Conservation (phyloP, 768 basidiomycete genomes). For the Xerocomellus amylosporus region DNA sequence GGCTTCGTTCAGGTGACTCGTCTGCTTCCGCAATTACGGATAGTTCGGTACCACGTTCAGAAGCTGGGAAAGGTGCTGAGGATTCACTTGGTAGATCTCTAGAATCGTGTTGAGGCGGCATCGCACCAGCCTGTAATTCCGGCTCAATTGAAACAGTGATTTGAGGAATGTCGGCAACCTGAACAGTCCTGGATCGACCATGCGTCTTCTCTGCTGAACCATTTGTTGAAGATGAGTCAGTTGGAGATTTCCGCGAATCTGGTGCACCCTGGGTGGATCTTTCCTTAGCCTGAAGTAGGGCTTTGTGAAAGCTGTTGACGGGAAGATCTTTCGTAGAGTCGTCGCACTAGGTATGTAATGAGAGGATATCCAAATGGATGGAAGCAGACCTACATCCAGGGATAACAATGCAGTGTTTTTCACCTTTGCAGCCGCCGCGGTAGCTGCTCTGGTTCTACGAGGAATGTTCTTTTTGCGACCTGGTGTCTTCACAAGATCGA, state of each 20-base stretch:
- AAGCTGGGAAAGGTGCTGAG: constrained; percentile 20
- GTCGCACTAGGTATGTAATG: constrained; percentile 33
- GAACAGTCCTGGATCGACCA: background rate
- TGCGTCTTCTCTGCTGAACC: background rate
- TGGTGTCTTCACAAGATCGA: constrained; percentile 83
- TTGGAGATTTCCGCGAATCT: background rate
- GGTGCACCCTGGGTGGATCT: constrained; percentile 7
- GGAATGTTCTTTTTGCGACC: constrained; percentile 62
- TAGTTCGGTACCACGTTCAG: constrained; percentile 41
- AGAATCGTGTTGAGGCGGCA: constrained; percentile 1
- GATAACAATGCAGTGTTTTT: constrained; percentile 40
- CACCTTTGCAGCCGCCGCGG: constrained; percentile 42
- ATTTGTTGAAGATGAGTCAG: background rate
- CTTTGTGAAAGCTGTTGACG: constrained; percentile 47
- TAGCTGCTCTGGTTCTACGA: constrained; percentile 47
- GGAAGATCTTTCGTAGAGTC: constrained; percentile 41
- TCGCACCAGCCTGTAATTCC: background rate
- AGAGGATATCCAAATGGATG: constrained; percentile 1
- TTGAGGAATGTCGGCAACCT: constrained; percentile 5
- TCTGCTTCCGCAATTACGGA: constrained; percentile 76
- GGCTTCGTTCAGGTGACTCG: constrained; percentile 46
- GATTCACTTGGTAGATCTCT: background rate
- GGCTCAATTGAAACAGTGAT: constrained; percentile 5
- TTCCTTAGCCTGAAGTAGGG: constrained; percentile 38
- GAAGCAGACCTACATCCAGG: constrained; percentile 41